Conservation (phyloP, 768 basidiomycete species). For the Mycena haematopus region DNA sequence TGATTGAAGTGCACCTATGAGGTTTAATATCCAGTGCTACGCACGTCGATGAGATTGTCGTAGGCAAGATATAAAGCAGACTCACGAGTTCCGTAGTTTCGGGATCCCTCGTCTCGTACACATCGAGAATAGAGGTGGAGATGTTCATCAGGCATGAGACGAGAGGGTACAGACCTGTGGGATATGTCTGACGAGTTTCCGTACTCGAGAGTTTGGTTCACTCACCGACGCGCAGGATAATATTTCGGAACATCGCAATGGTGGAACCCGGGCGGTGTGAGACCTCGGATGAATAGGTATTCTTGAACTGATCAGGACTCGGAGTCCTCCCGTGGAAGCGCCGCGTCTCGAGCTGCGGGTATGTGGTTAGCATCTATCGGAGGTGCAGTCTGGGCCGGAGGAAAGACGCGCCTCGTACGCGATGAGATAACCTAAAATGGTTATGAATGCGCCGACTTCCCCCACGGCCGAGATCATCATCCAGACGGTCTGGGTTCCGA, state of each 20-base stretch:
- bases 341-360: neutral
- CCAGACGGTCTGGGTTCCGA: constrained; percentile 35
- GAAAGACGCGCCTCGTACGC: neutral
- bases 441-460: neutral
- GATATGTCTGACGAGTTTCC: neutral
- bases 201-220: neutral
- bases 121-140: neutral
- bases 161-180: constrained; percentile 11
- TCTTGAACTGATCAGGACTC: neutral
- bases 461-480: neutral
- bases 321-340: neutral
- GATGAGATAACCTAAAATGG: neutral
- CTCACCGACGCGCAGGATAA: constrained; percentile 4
- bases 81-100: neutral
- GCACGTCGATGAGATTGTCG: constrained; percentile 2
- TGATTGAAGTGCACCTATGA: neutral
- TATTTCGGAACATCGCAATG: constrained; percentile 6
- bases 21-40: constrained; percentile 4
- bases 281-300: neutral
- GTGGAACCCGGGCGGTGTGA: constrained; percentile 8
- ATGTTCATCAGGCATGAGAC: constrained; percentile 12
- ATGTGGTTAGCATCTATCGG: neutral
- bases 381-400: too few species aligned
- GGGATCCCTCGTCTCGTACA: neutral
- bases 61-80: neutral